Evolutionary conservation across 352 stramenopile species (phyloP), one percentile per base, ranked within the genome.

Genomic region (Phytopythium kandeliae): DNA sequence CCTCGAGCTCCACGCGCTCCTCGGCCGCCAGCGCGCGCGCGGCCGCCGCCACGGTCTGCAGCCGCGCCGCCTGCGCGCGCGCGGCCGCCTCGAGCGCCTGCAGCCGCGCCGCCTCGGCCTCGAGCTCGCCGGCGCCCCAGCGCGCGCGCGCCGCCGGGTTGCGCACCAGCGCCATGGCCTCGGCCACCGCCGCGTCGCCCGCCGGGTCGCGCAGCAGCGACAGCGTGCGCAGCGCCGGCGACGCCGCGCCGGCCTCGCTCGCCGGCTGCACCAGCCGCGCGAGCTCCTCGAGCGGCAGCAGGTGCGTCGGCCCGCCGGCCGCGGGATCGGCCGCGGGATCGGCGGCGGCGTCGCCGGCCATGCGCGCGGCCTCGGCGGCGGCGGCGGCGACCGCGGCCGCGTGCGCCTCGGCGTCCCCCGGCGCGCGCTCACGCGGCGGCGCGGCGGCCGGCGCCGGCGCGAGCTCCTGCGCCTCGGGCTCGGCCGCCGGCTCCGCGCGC

Each of bases 1-100:
- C 60, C 52, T 79, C 63, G 5, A 74, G 51, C n/a, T 57, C 55
- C 26, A 55, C 62, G 51, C 62, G 67, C 40, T 79, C 58, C 11
- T 63, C 58, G 6, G 25, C 44, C 34, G 69, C 60, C 9, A 82
- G 54, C 35, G 66, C 62, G 45, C 68, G 58, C 16, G 60, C 37
- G 30, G 68, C 65, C 11, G 59, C 45, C 21, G 67, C 50, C 19
- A 82, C 62, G 17, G 57, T 40, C 22, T 76, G 71, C 22, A 76
- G 46, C 0, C 70, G 57, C 25, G 57, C 41, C 19, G 63, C 63
- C 53, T 79, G 68, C 33, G 69, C 51, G 8, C 71, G 71, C 19
- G 68, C 65, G 1, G 70, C 67, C 19, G 55, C 55, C 25, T 73
- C 68, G 0, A 82, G 43, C 12, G 50, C 58, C 42, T 69, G 47